Percentiles rank a stretch among this genome's conserved stretches.
These are phyloP conservation scores for Crepidotus variabilis DNA, from an alignment of 768 basidiomycete species.

Conservation along the genomic window DNA sequence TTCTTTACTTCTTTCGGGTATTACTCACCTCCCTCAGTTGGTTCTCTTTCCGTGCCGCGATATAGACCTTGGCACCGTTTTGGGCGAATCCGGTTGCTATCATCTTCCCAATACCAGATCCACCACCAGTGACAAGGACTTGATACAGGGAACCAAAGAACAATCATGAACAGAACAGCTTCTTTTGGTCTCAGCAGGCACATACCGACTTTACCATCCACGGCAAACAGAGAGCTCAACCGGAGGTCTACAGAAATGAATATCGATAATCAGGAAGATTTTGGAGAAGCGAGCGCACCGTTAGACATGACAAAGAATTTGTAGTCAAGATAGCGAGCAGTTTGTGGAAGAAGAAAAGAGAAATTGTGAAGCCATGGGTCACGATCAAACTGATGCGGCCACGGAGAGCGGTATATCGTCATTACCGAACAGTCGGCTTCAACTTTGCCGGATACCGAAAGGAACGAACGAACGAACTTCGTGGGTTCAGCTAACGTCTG, in stretches of 20 bases:
- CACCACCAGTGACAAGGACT: slow-evolving; percentile 83
- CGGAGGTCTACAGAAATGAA: slow-evolving; percentile 42
- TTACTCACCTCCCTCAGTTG: slow-evolving; percentile 67
- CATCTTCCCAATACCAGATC: slow-evolving; percentile 81
- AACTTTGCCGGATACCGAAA: background rate
- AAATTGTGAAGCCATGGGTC: background rate
- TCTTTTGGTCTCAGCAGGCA: background rate
- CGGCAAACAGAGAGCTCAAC: slow-evolving; percentile 54
- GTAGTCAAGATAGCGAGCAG: slow-evolving; percentile 2
- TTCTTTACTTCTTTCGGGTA: background rate
- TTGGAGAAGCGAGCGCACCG: no score
- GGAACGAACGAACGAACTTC: background rate
- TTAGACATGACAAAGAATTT: slow-evolving; percentile 1
- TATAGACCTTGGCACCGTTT: slow-evolving; percentile 88
- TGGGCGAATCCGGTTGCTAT: slow-evolving; percentile 79
- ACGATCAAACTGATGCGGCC: background rate
- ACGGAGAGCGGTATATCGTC: background rate
- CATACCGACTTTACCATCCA: slow-evolving; percentile 67
- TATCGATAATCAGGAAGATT: no score
- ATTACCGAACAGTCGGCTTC: background rate
- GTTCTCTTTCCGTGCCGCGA: slow-evolving; percentile 79
- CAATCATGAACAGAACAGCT: background rate
- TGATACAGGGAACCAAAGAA: slow-evolving; percentile 2
- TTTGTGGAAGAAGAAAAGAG: background rate
- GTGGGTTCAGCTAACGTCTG: no score